Base-by-base conservation (phyloP, 371 early-diverging fungal genomes). In the Actinomortierella wolfii region DNA sequence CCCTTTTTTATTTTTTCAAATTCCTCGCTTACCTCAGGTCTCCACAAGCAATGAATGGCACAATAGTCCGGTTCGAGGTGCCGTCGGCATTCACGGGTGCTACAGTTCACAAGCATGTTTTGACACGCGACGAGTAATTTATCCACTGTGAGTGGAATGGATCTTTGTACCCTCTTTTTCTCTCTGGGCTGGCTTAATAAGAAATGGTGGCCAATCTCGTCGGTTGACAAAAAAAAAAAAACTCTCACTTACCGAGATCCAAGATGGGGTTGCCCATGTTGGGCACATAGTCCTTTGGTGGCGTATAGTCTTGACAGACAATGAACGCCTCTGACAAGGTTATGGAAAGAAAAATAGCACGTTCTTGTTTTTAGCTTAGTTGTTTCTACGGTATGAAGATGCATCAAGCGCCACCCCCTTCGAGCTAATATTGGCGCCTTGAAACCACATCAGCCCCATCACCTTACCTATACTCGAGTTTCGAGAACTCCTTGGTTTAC, bases 401-500 rank as follows among this genome's bases (percentile, higher is more conserved):
- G 18, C 15, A 25, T 15, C 17, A 25, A 26, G 17, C 8, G n/a
- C 7, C 45, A 18, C 20, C 13, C 20, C 15, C 11, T 15, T 41
- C 41, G 8, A 41, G 8, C 41, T 41, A 8, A n/a, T 44, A 4
- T 44, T 44, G 4, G 3, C 2, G 15, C 20, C 29, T 11, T 49
- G 18, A 11, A 47, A 28, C 42, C 17, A 17, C 29, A 56, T 0
- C 44, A 4, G 15, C 7, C n/a, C n/a, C n/a, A n/a, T 56, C 1
- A 39, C 25, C 63, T 40, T 76, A 89, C 87, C 91, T 63, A 94
- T 93, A 78, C 94, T 94, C 18, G 91, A 91, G 61, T 92, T 90
- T 59, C 99, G 89, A 24, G 97, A 97, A 68, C 95, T 92, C 69
- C 95, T 83, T 14, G 99, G 99, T 73, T 99, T 99, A 62, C 91